Conservation (phyloP, 2,329 filamentous ascomycete species). For the Colletotrichum godetiae region DNA sequence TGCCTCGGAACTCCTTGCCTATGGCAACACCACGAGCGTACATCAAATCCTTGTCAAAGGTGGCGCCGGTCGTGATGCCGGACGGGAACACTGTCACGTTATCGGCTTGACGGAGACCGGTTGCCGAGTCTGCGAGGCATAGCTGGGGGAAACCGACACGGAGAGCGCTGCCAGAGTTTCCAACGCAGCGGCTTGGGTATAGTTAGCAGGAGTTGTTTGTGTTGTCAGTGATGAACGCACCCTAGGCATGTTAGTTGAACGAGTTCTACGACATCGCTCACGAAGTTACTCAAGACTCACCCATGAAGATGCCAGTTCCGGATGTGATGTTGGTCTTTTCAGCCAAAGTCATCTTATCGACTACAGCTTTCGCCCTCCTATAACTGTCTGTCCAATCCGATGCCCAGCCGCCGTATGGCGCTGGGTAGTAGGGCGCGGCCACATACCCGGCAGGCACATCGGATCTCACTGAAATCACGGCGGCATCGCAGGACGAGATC, state of each 20-base stretch:
- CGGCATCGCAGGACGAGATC: slow-evolving; percentile 15
- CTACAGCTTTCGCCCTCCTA: slow-evolving; percentile 73
- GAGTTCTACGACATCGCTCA: background rate
- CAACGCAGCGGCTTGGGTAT: slow-evolving; percentile 70
- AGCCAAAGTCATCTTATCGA: slow-evolving; percentile 81
- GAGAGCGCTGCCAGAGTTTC: slow-evolving; percentile 78
- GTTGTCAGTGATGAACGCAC: slow-evolving; percentile 34
- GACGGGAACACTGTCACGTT: slow-evolving; percentile 82
- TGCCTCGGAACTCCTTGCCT: slow-evolving; percentile 78
- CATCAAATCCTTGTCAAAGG: slow-evolving; percentile 79
- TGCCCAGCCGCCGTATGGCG: slow-evolving; percentile 78
- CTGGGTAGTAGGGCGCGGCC: slow-evolving; percentile 75
- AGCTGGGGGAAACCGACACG: slow-evolving; percentile 79
- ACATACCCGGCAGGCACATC: slow-evolving; percentile 46
- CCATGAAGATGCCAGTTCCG: slow-evolving; percentile 79
- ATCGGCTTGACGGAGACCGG: slow-evolving; percentile 79
- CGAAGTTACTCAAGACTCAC: slow-evolving; percentile 42
- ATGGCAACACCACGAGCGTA: slow-evolving; percentile 75
- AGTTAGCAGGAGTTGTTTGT: slow-evolving; percentile 3
- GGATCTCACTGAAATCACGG: slow-evolving; percentile 18
- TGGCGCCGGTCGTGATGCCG: slow-evolving; percentile 81
- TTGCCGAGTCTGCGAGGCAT: slow-evolving; percentile 77
- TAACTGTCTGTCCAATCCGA: slow-evolving; percentile 78
- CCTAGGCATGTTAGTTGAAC: slow-evolving; percentile 35
- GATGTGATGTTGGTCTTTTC: slow-evolving; percentile 84